These are phyloP conservation scores for Globisporangium cystogenes DNA, from an alignment of 352 stramenopile species.

Conservation along the genomic window DNA sequence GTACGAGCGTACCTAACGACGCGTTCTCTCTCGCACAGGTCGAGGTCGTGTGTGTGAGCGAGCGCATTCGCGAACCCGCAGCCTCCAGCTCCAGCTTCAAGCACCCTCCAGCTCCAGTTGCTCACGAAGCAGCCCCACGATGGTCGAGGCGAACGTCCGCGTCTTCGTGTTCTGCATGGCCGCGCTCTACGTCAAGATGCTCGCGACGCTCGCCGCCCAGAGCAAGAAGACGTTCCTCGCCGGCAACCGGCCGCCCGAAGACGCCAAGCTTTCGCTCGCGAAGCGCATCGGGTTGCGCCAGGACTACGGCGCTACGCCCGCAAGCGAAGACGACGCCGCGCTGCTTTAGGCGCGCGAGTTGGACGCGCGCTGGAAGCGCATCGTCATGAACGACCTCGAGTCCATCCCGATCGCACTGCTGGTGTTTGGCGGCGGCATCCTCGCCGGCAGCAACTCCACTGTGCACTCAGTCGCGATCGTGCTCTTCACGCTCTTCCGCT, in stretches of 20 bases:
- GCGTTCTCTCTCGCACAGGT: too few relatives aligned
- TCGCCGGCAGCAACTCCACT: constrained; percentile 24
- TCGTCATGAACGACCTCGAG: constrained; percentile 58
- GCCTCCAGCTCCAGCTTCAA: too few relatives aligned
- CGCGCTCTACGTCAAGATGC: constrained; percentile 67
- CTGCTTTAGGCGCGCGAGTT: constrained; percentile 27
- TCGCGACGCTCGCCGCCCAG: constrained; percentile 34
- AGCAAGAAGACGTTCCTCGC: constrained; percentile 49
- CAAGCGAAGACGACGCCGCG: constrained; percentile 25
- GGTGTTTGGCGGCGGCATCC: constrained; percentile 38
- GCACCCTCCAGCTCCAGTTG: too few relatives aligned
- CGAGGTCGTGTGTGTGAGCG: too few relatives aligned
- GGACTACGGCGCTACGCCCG: constrained; percentile 3
- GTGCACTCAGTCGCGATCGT: constrained; percentile 35
- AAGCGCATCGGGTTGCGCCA: constrained; percentile 3
- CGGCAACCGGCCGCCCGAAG: constrained; percentile 41
- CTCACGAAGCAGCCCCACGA: neutral
- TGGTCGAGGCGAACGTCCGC: constrained; percentile 38
- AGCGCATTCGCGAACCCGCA: too few relatives aligned
- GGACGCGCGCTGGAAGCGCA: constrained; percentile 39
- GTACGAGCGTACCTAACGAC: too few relatives aligned
- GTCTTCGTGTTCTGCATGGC: constrained; percentile 38
- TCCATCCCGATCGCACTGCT: constrained; percentile 48
- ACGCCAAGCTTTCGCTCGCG: constrained; percentile 25
- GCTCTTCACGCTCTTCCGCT: constrained; percentile 34